These are phyloP conservation scores for Onygena corvina DNA, from an alignment of 2,329 filamentous ascomycete genomes.

Conservation along the genomic window DNA sequence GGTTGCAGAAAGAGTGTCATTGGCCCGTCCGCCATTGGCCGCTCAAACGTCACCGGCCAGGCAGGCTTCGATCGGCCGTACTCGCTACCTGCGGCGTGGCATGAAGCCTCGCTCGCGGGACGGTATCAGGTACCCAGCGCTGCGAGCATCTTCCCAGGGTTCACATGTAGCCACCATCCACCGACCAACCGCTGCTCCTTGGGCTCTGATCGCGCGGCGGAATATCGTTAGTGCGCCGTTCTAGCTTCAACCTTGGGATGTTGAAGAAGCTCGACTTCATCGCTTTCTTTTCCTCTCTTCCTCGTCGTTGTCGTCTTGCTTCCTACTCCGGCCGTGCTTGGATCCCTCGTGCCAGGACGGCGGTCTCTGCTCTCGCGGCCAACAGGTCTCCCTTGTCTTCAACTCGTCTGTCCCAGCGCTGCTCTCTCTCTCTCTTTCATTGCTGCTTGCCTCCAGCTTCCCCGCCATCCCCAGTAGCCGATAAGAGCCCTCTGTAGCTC, in stretches of 20 bases:
- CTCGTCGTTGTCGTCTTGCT: not conserved
- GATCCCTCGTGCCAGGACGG: too few species aligned
- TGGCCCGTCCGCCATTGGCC: not conserved
- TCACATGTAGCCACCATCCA: not conserved
- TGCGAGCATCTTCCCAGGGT: not conserved
- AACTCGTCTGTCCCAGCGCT: not conserved
- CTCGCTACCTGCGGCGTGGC: not conserved
- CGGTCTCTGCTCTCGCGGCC: too few species aligned
- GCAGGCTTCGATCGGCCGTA: not conserved
- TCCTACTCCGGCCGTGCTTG: too few species aligned
- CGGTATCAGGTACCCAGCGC: not conserved
- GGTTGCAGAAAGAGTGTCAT: not conserved
- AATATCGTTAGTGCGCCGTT: slow-evolving; percentile 3
- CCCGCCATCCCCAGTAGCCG: not conserved
- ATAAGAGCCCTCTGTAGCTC: not conserved
- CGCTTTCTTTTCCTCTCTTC: too few species aligned
- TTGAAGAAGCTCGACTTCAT: not conserved
- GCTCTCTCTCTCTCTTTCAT: not conserved
- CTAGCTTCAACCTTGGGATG: not conserved
- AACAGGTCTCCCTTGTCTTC: too few species aligned
- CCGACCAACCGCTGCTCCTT: too few species aligned
- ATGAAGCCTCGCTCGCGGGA: not conserved
- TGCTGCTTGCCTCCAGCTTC: not conserved
- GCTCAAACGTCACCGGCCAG: not conserved
- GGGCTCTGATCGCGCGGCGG: too few species aligned